Evolutionary conservation across 139 green algal genomes (phyloP), one percentile per base, ranked within the genome.

Genomic region (Chlorella sp.): DNA sequence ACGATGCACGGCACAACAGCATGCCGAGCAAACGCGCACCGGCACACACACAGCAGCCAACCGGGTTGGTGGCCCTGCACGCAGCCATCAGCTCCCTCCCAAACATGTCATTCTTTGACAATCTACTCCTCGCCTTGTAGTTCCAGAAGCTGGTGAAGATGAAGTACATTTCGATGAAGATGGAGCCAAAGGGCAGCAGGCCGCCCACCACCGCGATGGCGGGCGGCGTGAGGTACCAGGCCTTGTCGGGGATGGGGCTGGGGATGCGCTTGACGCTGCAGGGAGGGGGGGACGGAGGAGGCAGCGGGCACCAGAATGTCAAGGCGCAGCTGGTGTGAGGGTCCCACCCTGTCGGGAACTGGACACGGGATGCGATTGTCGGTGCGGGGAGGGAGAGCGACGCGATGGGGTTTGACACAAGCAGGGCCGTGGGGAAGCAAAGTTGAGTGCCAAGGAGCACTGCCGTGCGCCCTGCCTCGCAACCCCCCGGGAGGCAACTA

Each of bases 121-220:
- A n/a, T n/a, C n/a, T n/a, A n/a, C n/a, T n/a, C n/a, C 46, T 0
- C 77, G 83, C 95, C 93, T 98, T 98, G 92, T 98, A 98, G 87
- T 96, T 96, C 95, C 96, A 98, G 85, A 99, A 98, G 36, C 86
- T 93, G 24, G 95, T 98, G 90, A 99, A 98, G 44, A 99, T 94
- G 89, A 99, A 99, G 91, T 99, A 99, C 93, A 98, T 97, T 91
- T 99, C 97, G 73, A 99, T 99, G 92, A 99, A 99, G 88, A 99
- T 99, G 88, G 90, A 95, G 28, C 97, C 97, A 92, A 99, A 99
- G 32, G 97, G 97, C 80, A 99, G 93, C 82, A 99, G 86, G 16
- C 97, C 97, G 6, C 95, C 96, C 60, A 93, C 90, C 40, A 95
- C 19, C 28, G 87, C 86, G 51, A 99, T 94, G 17, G 91, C 90